These are phyloP conservation scores for Cyberlindnera mycetangii DNA, from an alignment of 805 yeast species.

Conservation along the genomic window DNA sequence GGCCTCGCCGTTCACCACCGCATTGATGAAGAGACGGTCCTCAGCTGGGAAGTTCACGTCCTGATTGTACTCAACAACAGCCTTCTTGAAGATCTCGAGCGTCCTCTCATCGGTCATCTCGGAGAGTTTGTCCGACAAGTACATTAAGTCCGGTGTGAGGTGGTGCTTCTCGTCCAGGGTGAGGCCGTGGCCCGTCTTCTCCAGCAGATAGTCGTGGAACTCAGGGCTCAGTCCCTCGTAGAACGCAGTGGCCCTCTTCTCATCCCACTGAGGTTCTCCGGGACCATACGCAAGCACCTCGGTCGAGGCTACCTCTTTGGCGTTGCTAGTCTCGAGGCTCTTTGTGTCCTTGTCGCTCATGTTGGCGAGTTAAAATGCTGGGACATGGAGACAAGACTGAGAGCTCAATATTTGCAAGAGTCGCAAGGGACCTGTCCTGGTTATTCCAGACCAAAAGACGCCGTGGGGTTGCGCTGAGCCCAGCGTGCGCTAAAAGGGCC, in stretches of 20 bases:
- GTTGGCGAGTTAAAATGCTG: neutral
- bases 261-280: slow-evolving; percentile 14
- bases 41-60: slow-evolving; percentile 46
- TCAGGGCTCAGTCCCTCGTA: slow-evolving; percentile 8
- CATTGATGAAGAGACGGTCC: slow-evolving; percentile 14
- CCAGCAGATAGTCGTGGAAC: slow-evolving; percentile 9
- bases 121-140: slow-evolving; percentile 12
- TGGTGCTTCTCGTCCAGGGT: slow-evolving; percentile 10
- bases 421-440: too few species aligned
- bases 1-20: slow-evolving; percentile 2
- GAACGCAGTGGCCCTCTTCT: slow-evolving; percentile 10
- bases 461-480: too few species aligned
- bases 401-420: too few species aligned
- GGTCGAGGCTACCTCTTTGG: too few species aligned
- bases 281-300: too few species aligned
- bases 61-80: slow-evolving; percentile 39
- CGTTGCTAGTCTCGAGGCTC: too few species aligned
- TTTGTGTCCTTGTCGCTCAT: too few species aligned
- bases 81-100: slow-evolving; percentile 30
- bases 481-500: too few species aligned
- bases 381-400: neutral
- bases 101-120: slow-evolving; percentile 29
- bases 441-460: too few species aligned
- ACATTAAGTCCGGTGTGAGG: slow-evolving; percentile 14
- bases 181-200: slow-evolving; percentile 20